Evolutionary conservation across 768 basidiomycete genomes (phyloP), one percentile per base, ranked within the genome.

Genomic region (Termitomyces sp.): DNA sequence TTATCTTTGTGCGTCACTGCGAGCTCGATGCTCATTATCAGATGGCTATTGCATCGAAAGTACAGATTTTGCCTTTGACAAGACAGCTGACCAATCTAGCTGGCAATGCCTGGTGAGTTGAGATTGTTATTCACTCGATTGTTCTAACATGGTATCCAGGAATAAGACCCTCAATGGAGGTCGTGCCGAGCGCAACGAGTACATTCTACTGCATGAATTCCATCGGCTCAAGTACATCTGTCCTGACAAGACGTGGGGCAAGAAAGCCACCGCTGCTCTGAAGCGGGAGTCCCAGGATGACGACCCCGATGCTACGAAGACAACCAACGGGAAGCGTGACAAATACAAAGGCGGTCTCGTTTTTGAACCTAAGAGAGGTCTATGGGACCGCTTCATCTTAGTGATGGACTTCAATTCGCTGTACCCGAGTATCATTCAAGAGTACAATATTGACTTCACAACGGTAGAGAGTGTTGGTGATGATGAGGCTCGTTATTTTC

Each of bases 401-500:
- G 97, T 99, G 72, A 99, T 99, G 97, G 97, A 99, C 71, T 99
- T 98, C 86, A 99, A 99, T 73, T 97, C 95, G 59, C 79, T 99
- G 55, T 99, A 99, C 69, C 97, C 97, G 6, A 95, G 92, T 70
- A 99, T 99, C 77, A 99, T 99, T 47, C 97, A 98, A 67, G 97
- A 99, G 77, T 99, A 92, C 69, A 98, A 99, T 69, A 98, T 99
- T 63, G 97, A 98, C 73, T 98, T 98, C 66, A 98, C 97, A 10
- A 99, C 97, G 0, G 87, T 98, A 19, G 90, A 92, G 44, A 82
- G 82, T 54, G 76, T 81, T 8, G 84, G 84, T 25, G 84, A 81
- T 63, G 83, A 83, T 66, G 89, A 77, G 71, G 77, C 76, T 53
- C 8, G 71, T 66, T 56, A 14, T 31, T 42, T 46, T 16, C 27